Base-by-base conservation (phyloP, 257 asterid species). In the Capsicum pubescens region DNA sequence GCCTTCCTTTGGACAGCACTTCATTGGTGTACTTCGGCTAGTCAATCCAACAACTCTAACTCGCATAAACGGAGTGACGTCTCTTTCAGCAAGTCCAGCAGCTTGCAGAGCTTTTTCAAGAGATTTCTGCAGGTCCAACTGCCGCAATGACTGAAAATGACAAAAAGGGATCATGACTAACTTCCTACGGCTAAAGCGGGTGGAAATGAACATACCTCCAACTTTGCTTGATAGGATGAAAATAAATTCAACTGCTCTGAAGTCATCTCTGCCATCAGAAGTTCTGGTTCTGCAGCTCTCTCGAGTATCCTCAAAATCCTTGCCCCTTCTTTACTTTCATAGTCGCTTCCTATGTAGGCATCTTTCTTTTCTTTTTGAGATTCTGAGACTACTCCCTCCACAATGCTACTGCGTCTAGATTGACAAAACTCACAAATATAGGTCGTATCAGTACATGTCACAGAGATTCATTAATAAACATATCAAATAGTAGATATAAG, bases 241-340 rank as follows among this genome's bases (percentile, higher is more conserved):
- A 95, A 93, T 66, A 95, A 91, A 83, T 91, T 88, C 63, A 95
- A 89, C 85, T 97, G 97, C 81, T 92, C 94, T 26, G 97, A 88
- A 88, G 93, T 93, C 98, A 97, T 95, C 86, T 94, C 99, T 35
- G 98, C 99, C 99, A 97, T 95, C 87, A 97, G 86, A 85, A 97
- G 77, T 86, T 97, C 98, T 54, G 99, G 98, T 85, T 97, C 98
- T 82, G 99, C 99, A 86, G 98, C 88, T 81, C 95, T 90, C 92
- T 97, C 99, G n/a, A 97, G 98, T 80, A 97, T 85, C 91, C 89
- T 95, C 91, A 93, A 90, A 83, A 97, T 89, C 88, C 91, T 92
- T 87, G 99, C 99, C 84, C 99, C 99, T 90, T 94, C 98, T 84
- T 92, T 98, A 89, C 90, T 85, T 83, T 93, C 98, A 86, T 84